Evolutionary conservation across 78 protist species (phyloP), one percentile per base, ranked within the genome.

Genomic region (Creolimax fragrantissima): DNA sequence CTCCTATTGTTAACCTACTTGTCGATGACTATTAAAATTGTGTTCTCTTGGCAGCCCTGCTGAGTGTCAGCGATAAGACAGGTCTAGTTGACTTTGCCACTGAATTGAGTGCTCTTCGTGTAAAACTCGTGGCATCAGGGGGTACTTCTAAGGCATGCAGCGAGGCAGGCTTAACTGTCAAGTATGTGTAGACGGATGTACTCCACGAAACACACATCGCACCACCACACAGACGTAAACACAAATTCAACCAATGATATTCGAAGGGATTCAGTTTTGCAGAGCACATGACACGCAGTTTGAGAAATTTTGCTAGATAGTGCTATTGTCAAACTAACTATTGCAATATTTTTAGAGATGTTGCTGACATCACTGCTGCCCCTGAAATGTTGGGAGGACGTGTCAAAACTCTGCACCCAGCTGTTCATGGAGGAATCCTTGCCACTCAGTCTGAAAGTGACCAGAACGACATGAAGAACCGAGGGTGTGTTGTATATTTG

Each of bases 341-440:
- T n/a, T n/a, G n/a, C n/a, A n/a, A n/a, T n/a, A n/a, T n/a, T 11
- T 88, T 58, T 45, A 47, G 84, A 3, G 91, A 89, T 89, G 91
- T 89, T 4, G 81, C 91, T 6, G 91, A 89, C 36, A 89, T 89
- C 5, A 89, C 91, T 17, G 39, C 6, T 11, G 91, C 91, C 11
- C 91, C 91, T 17, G 91, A 89, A 35, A 89, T 89, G 91, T 43
- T 89, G 3, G 91, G 74, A 36, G 92, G 92, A 44, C 95, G 98
- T 36, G 98, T 96, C 35, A 96, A 96, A 94, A 95, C 98, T 0
- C 91, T 96, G 81, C 98, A 96, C 95, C 98, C 98, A 44, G 92
- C 90, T 7, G 92, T 96, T 17, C 97, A 96, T 84, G 97, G 97
- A 44, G 97, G 94, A 42, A 89, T 93, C 74, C 92, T 93, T 3